Evolutionary conservation across 345 rosid species (phyloP), one percentile per base, ranked within the genome.

Genomic region (Linum tenue): DNA sequence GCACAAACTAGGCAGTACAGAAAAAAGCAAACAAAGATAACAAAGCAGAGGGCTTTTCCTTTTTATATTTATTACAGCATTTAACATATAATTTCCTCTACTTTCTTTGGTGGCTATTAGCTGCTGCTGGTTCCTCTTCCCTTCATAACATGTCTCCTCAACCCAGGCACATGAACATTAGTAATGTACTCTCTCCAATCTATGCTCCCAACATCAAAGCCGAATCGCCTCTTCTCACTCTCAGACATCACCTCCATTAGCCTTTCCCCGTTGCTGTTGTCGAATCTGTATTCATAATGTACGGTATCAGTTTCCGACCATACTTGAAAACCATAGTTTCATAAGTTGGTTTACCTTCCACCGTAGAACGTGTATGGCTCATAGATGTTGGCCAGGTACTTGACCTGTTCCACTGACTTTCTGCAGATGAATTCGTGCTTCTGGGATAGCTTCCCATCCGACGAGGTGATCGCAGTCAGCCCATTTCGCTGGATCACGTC

Each of bases 281-380:
- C 98, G 68, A 87, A 92, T 78, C 89, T 86, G 84, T 64, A 42
- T 51, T 16, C 56, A 55, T 38, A n/a, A 12, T n/a, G 39, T 62
- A 5, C 15, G 3, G 22, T 9, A 59, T 22, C 39, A 15, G 14
- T 5, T 9, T 15, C 31, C 1, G 3, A 7, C 9, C 16, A 3
- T 9, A 7, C 1, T 8, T 50, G 41, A 15, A 12, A 55, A 2
- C 15, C 12, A 65, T 12, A n/a, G 37, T 40, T 11, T 5, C 6
- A 5, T 55, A 5, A 64, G 3, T 8, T 39, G 10, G 3, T 14
- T 75, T 60, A 90, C 96, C 97, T 85, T 80, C 99, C 97, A 43
- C 85, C 81, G 68, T 94, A 88, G 67, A 90, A 90, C 59, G 97
- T 77, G 77, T 88, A 94, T 9, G 97, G 99, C 75, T 86, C 86